Base-by-base conservation (phyloP, 1,139 yeast species). In the Scheffersomyces stambukii region DNA sequence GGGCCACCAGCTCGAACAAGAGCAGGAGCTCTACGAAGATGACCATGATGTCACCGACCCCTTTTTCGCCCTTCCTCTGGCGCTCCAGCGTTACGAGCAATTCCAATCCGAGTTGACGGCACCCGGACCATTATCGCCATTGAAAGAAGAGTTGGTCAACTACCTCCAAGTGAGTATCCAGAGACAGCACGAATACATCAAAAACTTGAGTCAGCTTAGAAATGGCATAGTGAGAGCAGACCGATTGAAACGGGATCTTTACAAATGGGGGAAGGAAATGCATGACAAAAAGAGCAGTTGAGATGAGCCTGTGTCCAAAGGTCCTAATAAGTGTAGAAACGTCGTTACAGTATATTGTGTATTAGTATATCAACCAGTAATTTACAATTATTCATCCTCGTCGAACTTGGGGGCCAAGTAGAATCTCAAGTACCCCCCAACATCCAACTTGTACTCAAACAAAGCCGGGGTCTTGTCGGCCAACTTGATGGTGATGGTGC, bases 381-480 rank as follows among this genome's bases (percentile, higher is more conserved):
- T 10, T n/a, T 24, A 28, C 25, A 23, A 16, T 20, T 66, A 77
- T 42, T 84, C 93, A 38, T 85, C 95, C 46, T 85, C 96, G 43
- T 83, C 95, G 54, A 88, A 86, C 72, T 91, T 91, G 37, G 98
- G 98, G 46, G 98, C 98, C 61, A 91, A 75, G 75, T 84, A 91
- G 75, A 84, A 91, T 59, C 96, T 81, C 57, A 91, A 70, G 62
- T 85, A 85, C 30, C 99, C 98, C 55, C 93, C 85, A 21, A 64
- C 72, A 42, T 89, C 84, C 56, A 91, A 71, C 60, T 82, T 83
- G 66, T 82, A 91, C 64, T 89, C 97, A 51, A 91, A 86, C 55
- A 88, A 70, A 24, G 96, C 95, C 18, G 99, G 99, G 13, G 94
- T 79, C 56, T 84, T 88, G 50, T 84, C 91, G 21, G 95, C 85